Evolutionary conservation across 805 yeast genomes (phyloP).

Genomic region (Saturnispora besseyi): DNA sequence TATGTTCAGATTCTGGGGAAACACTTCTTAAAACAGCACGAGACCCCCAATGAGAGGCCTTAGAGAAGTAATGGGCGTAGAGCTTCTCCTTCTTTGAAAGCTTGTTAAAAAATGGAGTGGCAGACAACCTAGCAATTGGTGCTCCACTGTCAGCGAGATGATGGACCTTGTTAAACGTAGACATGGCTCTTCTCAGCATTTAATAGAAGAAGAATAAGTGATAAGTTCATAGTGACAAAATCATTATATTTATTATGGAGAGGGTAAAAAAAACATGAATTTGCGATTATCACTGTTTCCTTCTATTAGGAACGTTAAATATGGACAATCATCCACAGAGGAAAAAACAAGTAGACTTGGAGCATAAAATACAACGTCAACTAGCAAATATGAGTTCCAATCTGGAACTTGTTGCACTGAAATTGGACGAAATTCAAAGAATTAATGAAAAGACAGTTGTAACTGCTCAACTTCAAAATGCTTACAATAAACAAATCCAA

Average conservation of each 20-base stretch:
- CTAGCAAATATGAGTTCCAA: neutral
- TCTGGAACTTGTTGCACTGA: neutral
- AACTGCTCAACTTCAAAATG: slow-evolving; percentile 5
- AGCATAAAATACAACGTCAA: neutral
- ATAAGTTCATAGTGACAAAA: neutral
- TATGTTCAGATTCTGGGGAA: slow-evolving; percentile 69
- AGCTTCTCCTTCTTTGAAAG: slow-evolving; percentile 50
- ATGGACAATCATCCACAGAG: slow-evolving; percentile 4
- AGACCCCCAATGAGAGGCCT: slow-evolving; percentile 80
- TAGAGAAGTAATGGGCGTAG: slow-evolving; percentile 77
- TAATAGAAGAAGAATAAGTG: neutral
- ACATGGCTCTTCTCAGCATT: slow-evolving; percentile 5
- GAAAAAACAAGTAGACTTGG: neutral
- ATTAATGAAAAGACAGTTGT: slow-evolving; percentile 4
- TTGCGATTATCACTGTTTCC: neutral
- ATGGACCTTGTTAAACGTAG: slow-evolving; percentile 16
- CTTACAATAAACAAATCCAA: neutral
- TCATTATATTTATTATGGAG: neutral
- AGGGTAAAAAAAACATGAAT: too few relatives aligned
- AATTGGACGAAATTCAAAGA: slow-evolving; percentile 1
- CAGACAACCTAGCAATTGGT: slow-evolving; percentile 62
- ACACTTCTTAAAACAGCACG: slow-evolving; percentile 74
- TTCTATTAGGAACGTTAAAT: neutral
- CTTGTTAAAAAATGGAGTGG: slow-evolving; percentile 59
- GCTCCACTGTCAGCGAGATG: slow-evolving; percentile 52